Evolutionary conservation across 371 early-diverging fungal genomes (phyloP).

Genomic region (Actinomortierella wolfii): DNA sequence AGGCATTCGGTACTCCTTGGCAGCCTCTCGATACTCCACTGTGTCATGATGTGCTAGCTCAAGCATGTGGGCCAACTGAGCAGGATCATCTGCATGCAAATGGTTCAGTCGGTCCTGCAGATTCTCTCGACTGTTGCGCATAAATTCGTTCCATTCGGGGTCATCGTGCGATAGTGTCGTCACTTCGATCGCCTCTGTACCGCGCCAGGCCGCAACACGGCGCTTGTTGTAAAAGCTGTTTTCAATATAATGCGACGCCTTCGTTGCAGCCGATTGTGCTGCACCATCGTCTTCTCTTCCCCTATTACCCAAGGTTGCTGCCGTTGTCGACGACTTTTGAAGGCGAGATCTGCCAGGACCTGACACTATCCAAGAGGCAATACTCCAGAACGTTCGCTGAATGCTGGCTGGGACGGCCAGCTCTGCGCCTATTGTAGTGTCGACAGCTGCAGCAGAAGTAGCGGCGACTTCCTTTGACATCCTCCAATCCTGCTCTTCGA

Average conservation of each 20-base stretch:
- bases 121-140: constrained; percentile 13
- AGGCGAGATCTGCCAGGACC: neutral
- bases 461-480: neutral
- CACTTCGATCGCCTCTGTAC: constrained; percentile 26
- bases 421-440: neutral
- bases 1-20: too few relatives aligned
- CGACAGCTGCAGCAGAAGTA: neutral
- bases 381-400: neutral
- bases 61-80: neutral
- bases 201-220: constrained; percentile 26
- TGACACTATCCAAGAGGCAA: too few relatives aligned
- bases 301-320: too few relatives aligned
- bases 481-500: neutral
- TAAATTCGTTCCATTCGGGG: constrained; percentile 26
- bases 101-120: constrained; percentile 7
- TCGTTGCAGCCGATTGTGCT: constrained; percentile 4
- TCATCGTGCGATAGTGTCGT: constrained; percentile 3
- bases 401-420: neutral
- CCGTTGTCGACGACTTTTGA: neutral
- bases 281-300: neutral
- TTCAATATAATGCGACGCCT: neutral
- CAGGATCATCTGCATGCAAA: neutral
- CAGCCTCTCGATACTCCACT: too few relatives aligned
- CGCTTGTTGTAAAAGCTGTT: constrained; percentile 1
- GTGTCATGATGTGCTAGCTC: too few relatives aligned